phyloP scores from a whole-genome alignment of 495 filamentous ascomycete species.

The Cenococcum geophilum region DNA sequence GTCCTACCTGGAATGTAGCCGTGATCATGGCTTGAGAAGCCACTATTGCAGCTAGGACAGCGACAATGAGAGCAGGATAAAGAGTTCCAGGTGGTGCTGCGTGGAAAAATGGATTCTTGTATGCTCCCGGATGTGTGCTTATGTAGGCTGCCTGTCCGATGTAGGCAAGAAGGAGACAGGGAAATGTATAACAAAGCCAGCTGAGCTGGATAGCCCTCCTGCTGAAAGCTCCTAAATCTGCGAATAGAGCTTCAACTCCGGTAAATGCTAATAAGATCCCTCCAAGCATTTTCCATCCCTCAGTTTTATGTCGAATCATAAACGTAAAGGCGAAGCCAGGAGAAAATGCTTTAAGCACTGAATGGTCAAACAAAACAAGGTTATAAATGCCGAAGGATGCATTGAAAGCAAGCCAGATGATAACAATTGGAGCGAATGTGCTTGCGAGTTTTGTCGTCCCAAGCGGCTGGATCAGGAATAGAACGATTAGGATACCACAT shows the following conservation, averaged over 20 bases:
- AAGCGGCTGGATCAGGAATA: conserved; percentile 66
- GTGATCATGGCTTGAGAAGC: conserved; percentile 77
- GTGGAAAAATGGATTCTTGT: conserved; percentile 68
- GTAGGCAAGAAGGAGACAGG: conserved; percentile 64
- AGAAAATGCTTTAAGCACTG: conserved; percentile 63
- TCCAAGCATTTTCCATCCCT: conserved; percentile 62
- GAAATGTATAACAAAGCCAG: conserved; percentile 62
- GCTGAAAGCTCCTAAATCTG: conserved; percentile 65
- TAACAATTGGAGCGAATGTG: conserved; percentile 65
- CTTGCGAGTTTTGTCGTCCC: conserved; percentile 60
- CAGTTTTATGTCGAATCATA: conserved; percentile 53
- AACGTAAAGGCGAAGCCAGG: conserved; percentile 59
- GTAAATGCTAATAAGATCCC: conserved; percentile 67
- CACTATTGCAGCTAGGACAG: conserved; percentile 64
- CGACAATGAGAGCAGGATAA: conserved; percentile 58
- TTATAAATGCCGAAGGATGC: conserved; percentile 59
- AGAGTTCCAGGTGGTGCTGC: conserved; percentile 59
- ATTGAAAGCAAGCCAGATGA: conserved; percentile 68
- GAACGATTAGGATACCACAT: conserved; percentile 59
- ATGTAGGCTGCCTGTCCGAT: conserved; percentile 71
- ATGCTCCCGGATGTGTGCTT: conserved; percentile 52
- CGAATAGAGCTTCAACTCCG: conserved; percentile 69
- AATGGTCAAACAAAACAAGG: conserved; percentile 47
- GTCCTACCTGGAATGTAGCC: conserved; percentile 54
- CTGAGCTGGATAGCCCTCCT: conserved; percentile 48